Evolutionary conservation across 305 asterid genomes (phyloP), one percentile per base, ranked within the genome.

Genomic region (Andrographis paniculata): DNA sequence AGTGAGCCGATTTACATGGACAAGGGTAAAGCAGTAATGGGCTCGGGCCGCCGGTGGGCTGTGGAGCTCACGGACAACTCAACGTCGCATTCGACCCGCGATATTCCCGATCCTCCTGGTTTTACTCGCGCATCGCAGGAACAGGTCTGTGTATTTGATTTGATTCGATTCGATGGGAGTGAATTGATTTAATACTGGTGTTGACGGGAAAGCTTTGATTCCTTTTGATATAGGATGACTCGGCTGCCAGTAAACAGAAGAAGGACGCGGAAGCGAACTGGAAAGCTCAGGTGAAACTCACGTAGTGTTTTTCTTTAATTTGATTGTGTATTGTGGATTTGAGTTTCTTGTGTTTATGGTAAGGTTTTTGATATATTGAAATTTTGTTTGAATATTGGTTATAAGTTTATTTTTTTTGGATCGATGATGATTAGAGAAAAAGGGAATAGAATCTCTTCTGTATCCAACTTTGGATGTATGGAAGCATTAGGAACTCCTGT

Each of bases 221-320:
- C 17, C 48, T 50, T 44, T 27, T 30, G 50, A 22, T 6, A 19
- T 64, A 87, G 97, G 97, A 88, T 62, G 97, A 88, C 73, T 79
- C 95, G n/a, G 62, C 95, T 18, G 66, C 71, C 60, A 73, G 83
- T 58, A 76, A 78, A 24, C 94, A 82, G 64, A 85, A 89, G 93
- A 89, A 85, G 77, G 95, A 82, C 45, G 88, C 96, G 31, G 98
- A 89, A 71, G 87, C 88, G n/a, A 78, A 65, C 62, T 89, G 98
- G 98, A 89, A 89, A 65, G 9, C 92, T 24, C 93, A 82, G 87
- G 98, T 75, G 16, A 39, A 15, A 17, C 18, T 14, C 2, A 8
- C 16, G 16, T 27, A 17, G 16, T 17, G 14, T 19, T 19, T 9
- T 13, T 13, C 30, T 3, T 24, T 24, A 24, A 24, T 24, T 24